Evolutionary conservation across 768 basidiomycete species (phyloP).

Genomic region (Collybiopsis confluens): DNA sequence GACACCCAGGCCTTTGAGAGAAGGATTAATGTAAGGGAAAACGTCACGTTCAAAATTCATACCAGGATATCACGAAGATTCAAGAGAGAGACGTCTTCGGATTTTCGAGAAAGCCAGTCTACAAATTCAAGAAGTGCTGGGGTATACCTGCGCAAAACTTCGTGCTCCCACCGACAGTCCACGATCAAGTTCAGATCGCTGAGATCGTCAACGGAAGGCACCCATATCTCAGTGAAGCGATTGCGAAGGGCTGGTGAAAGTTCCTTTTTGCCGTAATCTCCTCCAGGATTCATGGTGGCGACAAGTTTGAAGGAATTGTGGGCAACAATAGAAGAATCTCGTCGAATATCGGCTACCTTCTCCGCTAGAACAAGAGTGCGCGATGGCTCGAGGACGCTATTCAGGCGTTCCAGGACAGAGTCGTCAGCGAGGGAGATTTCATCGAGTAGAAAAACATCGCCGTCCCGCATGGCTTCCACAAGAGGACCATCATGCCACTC

Average conservation of each 20-base stretch:
- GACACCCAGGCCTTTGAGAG: conserved; percentile 79
- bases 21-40: neutral
- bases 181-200: conserved; percentile 79
- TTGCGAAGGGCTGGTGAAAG: conserved; percentile 94
- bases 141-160: conserved; percentile 53
- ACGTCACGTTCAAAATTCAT: conserved; percentile 17
- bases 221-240: conserved; percentile 99
- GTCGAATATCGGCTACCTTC: conserved; percentile 72
- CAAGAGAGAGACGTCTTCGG: conserved; percentile 62
- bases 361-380: conserved; percentile 91
- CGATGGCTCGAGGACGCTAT: conserved; percentile 92
- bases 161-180: conserved; percentile 58
- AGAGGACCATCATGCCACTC: conserved; percentile 99
- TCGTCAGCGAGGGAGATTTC: conserved; percentile 98
- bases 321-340: conserved; percentile 65
- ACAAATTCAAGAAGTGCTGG: conserved; percentile 67
- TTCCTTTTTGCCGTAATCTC: conserved; percentile 99
- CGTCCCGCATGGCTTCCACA: conserved; percentile 82
- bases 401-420: conserved; percentile 93
- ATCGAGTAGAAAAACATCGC: conserved; percentile 87
- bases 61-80: conserved; percentile 89
- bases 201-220: conserved; percentile 74
- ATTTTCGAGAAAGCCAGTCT: conserved; percentile 66
- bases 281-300: conserved; percentile 99
- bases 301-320: conserved; percentile 75